These are phyloP conservation scores for Phyllachora maydis DNA, from an alignment of 2,329 filamentous ascomycete genomes.

Conservation along the genomic window DNA sequence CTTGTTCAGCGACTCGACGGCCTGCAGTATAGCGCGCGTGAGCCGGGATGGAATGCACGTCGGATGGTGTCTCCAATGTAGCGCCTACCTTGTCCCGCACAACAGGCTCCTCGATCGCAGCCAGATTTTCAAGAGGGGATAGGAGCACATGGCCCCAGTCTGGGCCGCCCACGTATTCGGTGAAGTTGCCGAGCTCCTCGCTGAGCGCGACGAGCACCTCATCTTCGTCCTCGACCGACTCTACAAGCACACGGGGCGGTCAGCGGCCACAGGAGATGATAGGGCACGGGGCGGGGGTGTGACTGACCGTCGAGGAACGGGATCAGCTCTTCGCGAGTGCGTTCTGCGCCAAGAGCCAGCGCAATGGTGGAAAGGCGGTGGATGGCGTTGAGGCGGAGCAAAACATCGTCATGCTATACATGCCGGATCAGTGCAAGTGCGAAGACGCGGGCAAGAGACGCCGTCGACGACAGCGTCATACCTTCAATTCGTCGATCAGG, in stretches of 20 bases:
- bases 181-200: conserved; percentile 89
- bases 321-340: conserved; percentile 95
- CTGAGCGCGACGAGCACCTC: conserved; percentile 93
- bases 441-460: conserved; percentile 1
- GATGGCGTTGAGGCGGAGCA: conserved; percentile 94
- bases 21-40: too few species aligned
- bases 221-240: conserved; percentile 97
- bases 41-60: too few species aligned
- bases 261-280: conserved; percentile 7
- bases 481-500: conserved; percentile 98
- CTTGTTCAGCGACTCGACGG: conserved; percentile 97
- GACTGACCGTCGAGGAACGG: conserved; percentile 91
- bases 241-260: conserved; percentile 25
- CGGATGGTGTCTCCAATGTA: too few species aligned
- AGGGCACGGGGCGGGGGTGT: conserved; percentile 6
- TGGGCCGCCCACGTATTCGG: conserved; percentile 91
- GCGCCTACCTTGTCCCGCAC: conserved; percentile 82
- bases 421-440: neutral
- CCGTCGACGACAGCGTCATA: conserved; percentile 21
- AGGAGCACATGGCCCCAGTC: conserved; percentile 91
- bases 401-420: conserved; percentile 83
- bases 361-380: conserved; percentile 96
- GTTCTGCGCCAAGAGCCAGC: conserved; percentile 82
- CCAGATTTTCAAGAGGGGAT: conserved; percentile 91
- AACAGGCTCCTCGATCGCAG: conserved; percentile 93